These are phyloP conservation scores for Gentiana macrophylla DNA, from an alignment of 257 asterid genomes.

Conservation along the genomic window DNA sequence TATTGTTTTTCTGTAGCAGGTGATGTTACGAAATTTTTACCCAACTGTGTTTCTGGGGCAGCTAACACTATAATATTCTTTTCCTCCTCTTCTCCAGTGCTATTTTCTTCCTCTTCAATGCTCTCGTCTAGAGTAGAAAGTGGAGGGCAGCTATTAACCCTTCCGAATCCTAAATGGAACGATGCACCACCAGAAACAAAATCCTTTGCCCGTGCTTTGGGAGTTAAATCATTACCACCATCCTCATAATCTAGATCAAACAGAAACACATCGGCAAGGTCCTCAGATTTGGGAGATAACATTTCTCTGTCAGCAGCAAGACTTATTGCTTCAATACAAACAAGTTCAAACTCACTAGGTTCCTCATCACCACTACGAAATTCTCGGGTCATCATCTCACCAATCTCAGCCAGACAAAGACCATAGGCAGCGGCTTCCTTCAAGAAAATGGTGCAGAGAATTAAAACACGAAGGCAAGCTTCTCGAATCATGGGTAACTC, in stretches of 20 bases:
- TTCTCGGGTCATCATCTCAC: constrained; percentile 96
- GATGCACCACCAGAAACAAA: constrained; percentile 20
- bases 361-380: constrained; percentile 84
- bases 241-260: constrained; percentile 83
- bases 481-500: constrained; percentile 94
- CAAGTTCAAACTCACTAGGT: constrained; percentile 88
- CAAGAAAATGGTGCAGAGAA: constrained; percentile 69
- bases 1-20: constrained; percentile 21
- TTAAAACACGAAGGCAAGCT: constrained; percentile 78
- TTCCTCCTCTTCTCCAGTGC: constrained; percentile 33
- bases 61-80: constrained; percentile 19
- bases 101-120: constrained; percentile 63
- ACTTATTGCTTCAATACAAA: constrained; percentile 77
- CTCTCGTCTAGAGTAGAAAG: constrained; percentile 62
- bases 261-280: constrained; percentile 40
- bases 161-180: constrained; percentile 45
- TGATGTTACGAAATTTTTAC: constrained; percentile 7
- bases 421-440: constrained; percentile 80
- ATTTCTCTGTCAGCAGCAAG: constrained; percentile 43
- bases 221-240: constrained; percentile 19
- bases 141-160: constrained; percentile 39
- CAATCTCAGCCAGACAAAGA: constrained; percentile 90
- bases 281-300: constrained; percentile 36
- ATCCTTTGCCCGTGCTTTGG: constrained; percentile 37
- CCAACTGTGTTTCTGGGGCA: constrained; percentile 17